Conservation (phyloP, 2,329 filamentous ascomycete species). For the Fusarium temperatum region DNA sequence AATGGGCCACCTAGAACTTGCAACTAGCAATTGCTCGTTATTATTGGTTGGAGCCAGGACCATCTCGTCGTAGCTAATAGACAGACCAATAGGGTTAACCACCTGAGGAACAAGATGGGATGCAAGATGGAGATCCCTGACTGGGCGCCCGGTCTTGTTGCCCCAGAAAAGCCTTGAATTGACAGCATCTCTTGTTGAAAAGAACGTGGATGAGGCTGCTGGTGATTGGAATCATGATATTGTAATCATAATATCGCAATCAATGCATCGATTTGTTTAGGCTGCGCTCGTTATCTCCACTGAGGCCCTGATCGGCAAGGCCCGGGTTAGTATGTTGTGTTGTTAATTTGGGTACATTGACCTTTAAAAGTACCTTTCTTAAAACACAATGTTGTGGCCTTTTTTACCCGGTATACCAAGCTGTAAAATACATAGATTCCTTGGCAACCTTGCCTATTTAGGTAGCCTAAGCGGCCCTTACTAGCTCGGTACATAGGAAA, state of each 20-base stretch:
- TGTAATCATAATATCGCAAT: neutral
- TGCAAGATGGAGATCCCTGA: slow-evolving; percentile 23
- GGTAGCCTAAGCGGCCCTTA: too few species aligned
- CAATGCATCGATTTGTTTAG: neutral
- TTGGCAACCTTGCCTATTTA: too few species aligned
- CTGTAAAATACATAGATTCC: too few species aligned
- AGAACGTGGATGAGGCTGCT: neutral
- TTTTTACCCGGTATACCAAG: too few species aligned
- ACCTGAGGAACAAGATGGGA: neutral
- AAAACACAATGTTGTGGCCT: too few species aligned
- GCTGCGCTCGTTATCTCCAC: neutral
- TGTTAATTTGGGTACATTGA: too few species aligned
- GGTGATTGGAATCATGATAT: neutral
- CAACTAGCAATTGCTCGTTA: neutral
- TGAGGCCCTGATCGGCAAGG: too few species aligned
- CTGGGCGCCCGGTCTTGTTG: neutral
- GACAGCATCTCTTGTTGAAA: neutral
- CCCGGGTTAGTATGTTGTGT: too few species aligned
- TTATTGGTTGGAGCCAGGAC: slow-evolving; percentile 13
- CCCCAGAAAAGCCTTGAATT: slow-evolving; percentile 17
- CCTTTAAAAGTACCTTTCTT: too few species aligned
- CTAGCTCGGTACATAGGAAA: too few species aligned
- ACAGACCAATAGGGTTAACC: slow-evolving; percentile 9
- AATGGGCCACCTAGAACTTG: neutral
- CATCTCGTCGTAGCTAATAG: neutral